Conservation (phyloP, 2,329 filamentous ascomycete species). For the Trichoderma citrinoviride region DNA sequence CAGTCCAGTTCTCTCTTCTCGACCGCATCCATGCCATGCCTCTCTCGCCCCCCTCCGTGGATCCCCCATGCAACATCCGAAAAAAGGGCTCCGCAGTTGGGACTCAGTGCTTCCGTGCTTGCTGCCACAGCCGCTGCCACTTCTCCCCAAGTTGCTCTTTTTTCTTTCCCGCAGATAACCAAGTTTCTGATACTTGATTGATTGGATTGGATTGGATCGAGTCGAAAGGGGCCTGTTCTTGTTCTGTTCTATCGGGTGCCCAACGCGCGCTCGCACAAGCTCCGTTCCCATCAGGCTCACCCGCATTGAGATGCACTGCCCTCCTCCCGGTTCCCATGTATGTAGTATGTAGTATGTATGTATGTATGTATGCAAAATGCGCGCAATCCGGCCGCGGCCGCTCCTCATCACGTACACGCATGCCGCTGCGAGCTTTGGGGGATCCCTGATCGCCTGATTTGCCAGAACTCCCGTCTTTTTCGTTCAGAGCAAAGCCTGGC, state of each 20-base stretch:
- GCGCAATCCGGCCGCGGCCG: constrained; percentile 18
- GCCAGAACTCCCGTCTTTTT: not conserved
- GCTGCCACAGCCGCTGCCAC: too few relatives aligned
- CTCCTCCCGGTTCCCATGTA: too few relatives aligned
- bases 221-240: too few relatives aligned
- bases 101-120: constrained; percentile 9
- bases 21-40: not conserved
- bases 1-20: not conserved
- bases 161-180: not conserved
- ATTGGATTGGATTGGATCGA: not conserved
- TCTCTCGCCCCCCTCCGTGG: not conserved
- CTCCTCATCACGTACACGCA: constrained; percentile 14
- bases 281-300: constrained; percentile 11
- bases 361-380: constrained; percentile 9
- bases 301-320: not conserved
- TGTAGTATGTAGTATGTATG: not conserved
- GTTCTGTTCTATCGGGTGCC: not conserved
- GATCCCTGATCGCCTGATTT: not conserved
- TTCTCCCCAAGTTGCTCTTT: not conserved
- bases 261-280: constrained; percentile 11
- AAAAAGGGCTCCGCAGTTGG: constrained; percentile 19
- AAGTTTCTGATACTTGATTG: not conserved
- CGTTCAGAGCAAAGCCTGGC: too few relatives aligned
- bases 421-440: not conserved
- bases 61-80: not conserved